A percentile compares a stretch with the other conserved stretches of the same genome.
Conservation (phyloP, 2,329 filamentous ascomycete species). For the Fusarium marasasianum region DNA sequence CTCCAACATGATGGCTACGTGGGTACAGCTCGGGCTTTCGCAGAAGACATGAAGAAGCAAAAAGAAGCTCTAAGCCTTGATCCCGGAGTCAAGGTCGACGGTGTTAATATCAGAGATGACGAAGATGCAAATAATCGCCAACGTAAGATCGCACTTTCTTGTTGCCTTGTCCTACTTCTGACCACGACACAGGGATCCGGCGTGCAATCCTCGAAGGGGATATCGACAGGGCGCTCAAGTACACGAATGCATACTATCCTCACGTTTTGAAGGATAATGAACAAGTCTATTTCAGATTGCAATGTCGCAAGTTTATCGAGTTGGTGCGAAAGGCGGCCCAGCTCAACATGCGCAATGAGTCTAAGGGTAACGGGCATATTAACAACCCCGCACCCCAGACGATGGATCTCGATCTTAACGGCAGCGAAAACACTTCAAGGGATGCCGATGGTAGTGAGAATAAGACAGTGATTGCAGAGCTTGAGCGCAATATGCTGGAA, state of each 20-base stretch:
- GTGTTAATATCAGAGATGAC: conserved; percentile 78
- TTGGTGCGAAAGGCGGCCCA: conserved; percentile 84
- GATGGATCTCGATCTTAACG: conserved; percentile 66
- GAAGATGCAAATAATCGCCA: conserved; percentile 87
- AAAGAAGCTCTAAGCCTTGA: conserved; percentile 74
- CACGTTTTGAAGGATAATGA: conserved; percentile 82
- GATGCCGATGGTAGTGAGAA: conserved; percentile 61
- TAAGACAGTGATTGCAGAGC: conserved; percentile 49
- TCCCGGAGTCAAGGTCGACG: conserved; percentile 60
- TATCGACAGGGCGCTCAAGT: conserved; percentile 87
- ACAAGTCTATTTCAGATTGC: conserved; percentile 86
- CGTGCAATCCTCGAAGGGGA: conserved; percentile 89
- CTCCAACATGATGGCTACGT: conserved; percentile 95
- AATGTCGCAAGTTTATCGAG: conserved; percentile 93
- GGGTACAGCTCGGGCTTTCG: conserved; percentile 89
- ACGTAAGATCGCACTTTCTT: conserved; percentile 61
- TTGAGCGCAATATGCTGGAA: conserved; percentile 75
- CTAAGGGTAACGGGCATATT: conserved; percentile 56
- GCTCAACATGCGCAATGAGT: conserved; percentile 60
- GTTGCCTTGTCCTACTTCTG: conserved; percentile 13
- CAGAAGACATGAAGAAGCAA: conserved; percentile 80
- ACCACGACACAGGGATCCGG: conserved; percentile 74
- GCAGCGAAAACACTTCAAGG: conserved; percentile 50
- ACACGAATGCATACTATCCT: conserved; percentile 81
- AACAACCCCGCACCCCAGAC: conserved; percentile 54